Evolutionary conservation across 345 rosid species (phyloP).

Genomic region (Rhizophora apiculata): DNA sequence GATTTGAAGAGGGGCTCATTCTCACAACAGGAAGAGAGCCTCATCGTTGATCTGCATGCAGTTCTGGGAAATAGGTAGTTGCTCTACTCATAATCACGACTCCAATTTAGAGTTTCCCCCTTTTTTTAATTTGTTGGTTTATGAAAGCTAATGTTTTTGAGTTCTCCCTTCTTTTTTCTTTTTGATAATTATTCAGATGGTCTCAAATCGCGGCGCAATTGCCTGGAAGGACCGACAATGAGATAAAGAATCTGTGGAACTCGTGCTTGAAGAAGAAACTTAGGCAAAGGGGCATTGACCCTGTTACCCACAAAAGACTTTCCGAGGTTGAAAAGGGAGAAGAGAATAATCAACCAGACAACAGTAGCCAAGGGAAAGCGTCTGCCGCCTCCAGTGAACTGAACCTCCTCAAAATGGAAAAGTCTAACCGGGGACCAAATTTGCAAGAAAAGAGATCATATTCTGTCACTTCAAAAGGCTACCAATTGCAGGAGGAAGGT

Average conservation of each 20-base stretch:
- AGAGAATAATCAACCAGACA: constrained; percentile 37
- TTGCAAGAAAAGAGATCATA: constrained; percentile 19
- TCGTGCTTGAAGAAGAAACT: constrained; percentile 37
- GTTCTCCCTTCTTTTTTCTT: not conserved
- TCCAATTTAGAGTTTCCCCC: not conserved
- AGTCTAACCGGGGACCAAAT: constrained; percentile 7
- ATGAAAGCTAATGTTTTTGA: not conserved
- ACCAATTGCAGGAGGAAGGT: constrained; percentile 39
- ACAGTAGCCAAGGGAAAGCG: constrained; percentile 15
- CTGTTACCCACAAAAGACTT: constrained; percentile 33
- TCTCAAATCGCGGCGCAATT: constrained; percentile 38
- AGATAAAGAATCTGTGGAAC: constrained; percentile 36
- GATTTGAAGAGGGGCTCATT: constrained; percentile 98
- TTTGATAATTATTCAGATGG: constrained; percentile 21
- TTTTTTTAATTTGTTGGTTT: not conserved
- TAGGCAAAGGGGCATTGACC: constrained; percentile 34
- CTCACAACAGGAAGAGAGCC: constrained; percentile 84
- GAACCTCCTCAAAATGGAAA: constrained; percentile 24
- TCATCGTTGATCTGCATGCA: constrained; percentile 86
- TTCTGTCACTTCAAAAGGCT: constrained; percentile 26
- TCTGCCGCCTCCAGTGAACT: constrained; percentile 26
- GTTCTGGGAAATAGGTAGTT: constrained; percentile 80
- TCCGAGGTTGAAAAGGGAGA: constrained; percentile 49
- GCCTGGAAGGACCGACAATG: constrained; percentile 37
- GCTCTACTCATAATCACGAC: no score